A percentile compares a stretch with the other conserved stretches of the same genome.
Evolutionary conservation across 106 monocot genomes (phyloP).

Genomic region (Platanthera zijinensis): DNA sequence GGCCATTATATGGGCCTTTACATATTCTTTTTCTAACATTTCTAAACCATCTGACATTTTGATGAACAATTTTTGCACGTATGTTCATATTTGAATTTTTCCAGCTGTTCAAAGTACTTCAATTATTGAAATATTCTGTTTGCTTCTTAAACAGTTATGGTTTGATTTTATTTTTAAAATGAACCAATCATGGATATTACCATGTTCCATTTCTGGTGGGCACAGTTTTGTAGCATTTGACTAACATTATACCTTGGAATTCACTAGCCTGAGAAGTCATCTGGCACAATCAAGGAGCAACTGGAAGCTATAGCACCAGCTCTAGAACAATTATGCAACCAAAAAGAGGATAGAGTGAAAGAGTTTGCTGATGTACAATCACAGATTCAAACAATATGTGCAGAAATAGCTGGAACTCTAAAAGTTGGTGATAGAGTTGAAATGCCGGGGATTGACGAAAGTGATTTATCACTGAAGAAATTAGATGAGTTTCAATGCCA

Average conservation of each 20-base stretch:
- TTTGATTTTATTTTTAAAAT: too few relatives aligned
- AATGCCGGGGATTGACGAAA: constrained; percentile 54
- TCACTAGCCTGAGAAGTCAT: constrained; percentile 68
- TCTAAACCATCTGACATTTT: too few relatives aligned
- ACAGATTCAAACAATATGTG: constrained; percentile 68
- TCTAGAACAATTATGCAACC: constrained; percentile 59
- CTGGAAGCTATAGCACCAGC: constrained; percentile 75
- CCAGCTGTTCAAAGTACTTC: too few relatives aligned
- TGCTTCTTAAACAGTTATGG: too few relatives aligned
- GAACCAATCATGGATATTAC: too few relatives aligned
- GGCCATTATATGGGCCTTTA: too few relatives aligned
- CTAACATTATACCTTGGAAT: not conserved
- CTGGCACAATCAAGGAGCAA: constrained; percentile 87
- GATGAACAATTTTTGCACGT: not conserved
- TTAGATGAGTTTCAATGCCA: constrained; percentile 72
- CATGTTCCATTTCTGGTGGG: too few relatives aligned
- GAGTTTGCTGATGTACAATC: constrained; percentile 72
- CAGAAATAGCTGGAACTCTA: constrained; percentile 61
- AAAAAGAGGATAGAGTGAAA: constrained; percentile 63
- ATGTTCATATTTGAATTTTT: not conserved
- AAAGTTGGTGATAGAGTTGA: constrained; percentile 38
- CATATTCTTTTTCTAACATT: too few relatives aligned
- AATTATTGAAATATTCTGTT: too few relatives aligned
- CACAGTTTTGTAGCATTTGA: not conserved
- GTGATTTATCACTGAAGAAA: constrained; percentile 74